phyloP scores from a whole-genome alignment of 148 eudicot genomes.

The Drosera capensis region DNA sequence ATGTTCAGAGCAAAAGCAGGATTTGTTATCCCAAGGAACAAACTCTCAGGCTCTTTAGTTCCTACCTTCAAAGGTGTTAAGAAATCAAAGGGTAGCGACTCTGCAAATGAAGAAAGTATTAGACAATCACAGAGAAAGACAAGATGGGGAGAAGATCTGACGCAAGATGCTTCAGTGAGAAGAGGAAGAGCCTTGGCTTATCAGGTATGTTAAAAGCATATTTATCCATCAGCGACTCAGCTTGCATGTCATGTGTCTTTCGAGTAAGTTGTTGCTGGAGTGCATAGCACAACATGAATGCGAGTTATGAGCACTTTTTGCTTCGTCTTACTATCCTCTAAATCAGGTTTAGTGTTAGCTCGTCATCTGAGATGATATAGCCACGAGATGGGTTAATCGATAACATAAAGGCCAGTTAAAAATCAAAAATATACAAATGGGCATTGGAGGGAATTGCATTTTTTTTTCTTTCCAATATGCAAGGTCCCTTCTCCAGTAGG shows the following conservation, averaged over 20 bases:
- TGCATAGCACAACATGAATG: not conserved
- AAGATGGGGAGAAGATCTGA: constrained; percentile 81
- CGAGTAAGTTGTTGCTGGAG: too few species aligned
- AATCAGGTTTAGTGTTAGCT: constrained; percentile 11
- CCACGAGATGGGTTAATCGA: not conserved
- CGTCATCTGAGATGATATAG: not conserved
- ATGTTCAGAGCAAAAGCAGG: constrained; percentile 68
- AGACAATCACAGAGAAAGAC: constrained; percentile 66
- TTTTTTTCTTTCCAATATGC: constrained; percentile 5
- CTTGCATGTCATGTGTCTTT: too few species aligned
- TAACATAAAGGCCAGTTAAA: too few species aligned
- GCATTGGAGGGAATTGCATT: not conserved
- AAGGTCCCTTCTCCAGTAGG: constrained; percentile 14
- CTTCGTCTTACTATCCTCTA: not conserved
- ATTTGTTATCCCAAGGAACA: constrained; percentile 92
- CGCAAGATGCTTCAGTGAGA: constrained; percentile 61
- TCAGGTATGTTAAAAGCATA: constrained; percentile 52
- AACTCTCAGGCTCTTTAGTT: constrained; percentile 82
- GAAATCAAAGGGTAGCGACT: constrained; percentile 38
- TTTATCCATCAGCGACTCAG: too few species aligned
- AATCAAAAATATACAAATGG: too few species aligned
- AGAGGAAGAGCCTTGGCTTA: constrained; percentile 78
- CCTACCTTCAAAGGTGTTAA: constrained; percentile 51
- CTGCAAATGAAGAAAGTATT: constrained; percentile 31
- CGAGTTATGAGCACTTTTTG: not conserved